A percentile compares a stretch with the other conserved stretches of the same genome.
phyloP scores from a whole-genome alignment of 1,139 yeast genomes.

The Geotrichum phurueaensis region DNA sequence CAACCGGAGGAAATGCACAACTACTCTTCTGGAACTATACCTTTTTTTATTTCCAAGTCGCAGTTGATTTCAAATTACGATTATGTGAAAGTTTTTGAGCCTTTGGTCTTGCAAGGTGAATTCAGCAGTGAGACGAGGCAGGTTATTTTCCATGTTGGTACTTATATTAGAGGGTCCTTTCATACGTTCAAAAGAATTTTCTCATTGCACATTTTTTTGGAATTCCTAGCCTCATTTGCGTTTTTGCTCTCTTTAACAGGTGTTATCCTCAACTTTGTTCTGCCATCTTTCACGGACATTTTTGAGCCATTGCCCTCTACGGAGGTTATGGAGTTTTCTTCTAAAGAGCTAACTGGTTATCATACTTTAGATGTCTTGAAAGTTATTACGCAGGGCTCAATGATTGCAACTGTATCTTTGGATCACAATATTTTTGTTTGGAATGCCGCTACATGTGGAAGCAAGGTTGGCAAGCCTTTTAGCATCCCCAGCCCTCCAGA shows the following conservation, averaged over 20 bases:
- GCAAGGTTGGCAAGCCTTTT: conserved; percentile 33
- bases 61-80: background rate
- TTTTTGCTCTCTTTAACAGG: conserved; percentile 40
- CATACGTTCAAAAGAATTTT: conserved; percentile 6
- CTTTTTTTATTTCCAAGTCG: conserved; percentile 9
- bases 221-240: conserved; percentile 40
- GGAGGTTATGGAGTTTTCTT: conserved; percentile 31
- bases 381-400: conserved; percentile 49
- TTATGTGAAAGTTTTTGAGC: conserved; percentile 10
- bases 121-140: background rate
- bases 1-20: conserved; percentile 3
- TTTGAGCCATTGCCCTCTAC: conserved; percentile 17
- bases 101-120: conserved; percentile 10
- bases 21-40: conserved; percentile 11
- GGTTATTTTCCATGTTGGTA: background rate
- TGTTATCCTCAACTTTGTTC: conserved; percentile 33
- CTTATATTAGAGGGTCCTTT: conserved; percentile 2
- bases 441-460: conserved; percentile 51
- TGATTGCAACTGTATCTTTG: conserved; percentile 60
- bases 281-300: conserved; percentile 21
- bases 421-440: conserved; percentile 68
- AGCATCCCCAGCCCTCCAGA: conserved; percentile 42
- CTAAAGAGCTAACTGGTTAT: conserved; percentile 51
- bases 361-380: conserved; percentile 61
- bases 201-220: conserved; percentile 35